A percentile compares a stretch with the other conserved stretches of the same genome.
Conservation (phyloP, 768 basidiomycete species). For the Epithele typhae region DNA sequence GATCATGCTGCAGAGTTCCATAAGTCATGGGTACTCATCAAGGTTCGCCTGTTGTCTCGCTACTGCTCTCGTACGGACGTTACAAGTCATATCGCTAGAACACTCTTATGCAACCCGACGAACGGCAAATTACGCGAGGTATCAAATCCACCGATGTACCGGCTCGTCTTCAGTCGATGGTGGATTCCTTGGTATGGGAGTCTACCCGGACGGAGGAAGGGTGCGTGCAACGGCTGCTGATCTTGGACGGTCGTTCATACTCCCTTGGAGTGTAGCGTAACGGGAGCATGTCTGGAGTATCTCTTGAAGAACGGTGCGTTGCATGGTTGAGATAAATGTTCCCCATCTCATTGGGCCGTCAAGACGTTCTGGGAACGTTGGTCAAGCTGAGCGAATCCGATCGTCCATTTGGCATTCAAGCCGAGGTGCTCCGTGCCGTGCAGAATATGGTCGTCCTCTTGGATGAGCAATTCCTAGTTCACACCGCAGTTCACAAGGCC, state of each 20-base stretch:
- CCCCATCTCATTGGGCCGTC: background rate
- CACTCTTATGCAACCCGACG: constrained; percentile 84
- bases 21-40: constrained; percentile 69
- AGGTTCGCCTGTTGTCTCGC: constrained; percentile 44
- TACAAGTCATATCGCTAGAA: too few species aligned
- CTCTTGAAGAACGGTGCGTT: constrained; percentile 78
- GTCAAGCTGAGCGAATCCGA: constrained; percentile 85
- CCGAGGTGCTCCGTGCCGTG: constrained; percentile 80
- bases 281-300: constrained; percentile 89
- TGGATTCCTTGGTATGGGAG: constrained; percentile 84
- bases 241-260: too few species aligned
- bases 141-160: constrained; percentile 83
- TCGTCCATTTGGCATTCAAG: constrained; percentile 85
- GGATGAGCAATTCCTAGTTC: constrained; percentile 91
- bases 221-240: too few species aligned
- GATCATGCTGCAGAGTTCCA: constrained; percentile 75
- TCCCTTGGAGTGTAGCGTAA: constrained; percentile 58
- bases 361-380: constrained; percentile 80
- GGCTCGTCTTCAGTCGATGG: constrained; percentile 67
- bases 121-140: constrained; percentile 79
- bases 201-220: constrained; percentile 82
- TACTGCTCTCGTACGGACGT: too few species aligned
- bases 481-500: constrained; percentile 85
- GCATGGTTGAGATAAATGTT: background rate
- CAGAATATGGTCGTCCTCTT: constrained; percentile 89